Percentiles rank a stretch among this genome's conserved stretches.
Conservation (phyloP, 2,329 filamentous ascomycete genomes). For the Aspergillus brasiliensis region DNA sequence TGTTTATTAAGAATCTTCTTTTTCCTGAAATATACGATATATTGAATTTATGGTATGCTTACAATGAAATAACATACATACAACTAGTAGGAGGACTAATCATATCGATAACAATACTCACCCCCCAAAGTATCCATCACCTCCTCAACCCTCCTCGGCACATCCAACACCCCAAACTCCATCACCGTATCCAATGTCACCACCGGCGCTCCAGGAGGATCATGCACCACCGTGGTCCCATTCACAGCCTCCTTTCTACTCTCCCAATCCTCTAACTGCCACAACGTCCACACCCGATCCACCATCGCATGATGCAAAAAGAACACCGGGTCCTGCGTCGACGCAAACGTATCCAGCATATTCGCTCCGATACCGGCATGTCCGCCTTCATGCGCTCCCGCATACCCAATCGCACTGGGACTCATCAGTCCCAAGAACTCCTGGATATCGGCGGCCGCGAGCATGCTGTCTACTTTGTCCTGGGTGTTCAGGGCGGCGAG, state of each 20-base stretch:
- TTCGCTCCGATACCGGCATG: constrained; percentile 10
- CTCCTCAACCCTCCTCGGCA: constrained; percentile 4
- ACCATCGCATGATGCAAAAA: constrained; percentile 18
- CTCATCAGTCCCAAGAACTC: constrained; percentile 12
- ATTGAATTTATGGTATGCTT: too few species aligned
- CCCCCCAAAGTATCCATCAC: constrained; percentile 9
- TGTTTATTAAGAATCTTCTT: too few species aligned
- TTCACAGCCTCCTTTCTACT: constrained; percentile 10
- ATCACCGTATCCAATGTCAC: constrained; percentile 12
- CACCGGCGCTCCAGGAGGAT: constrained; percentile 5
- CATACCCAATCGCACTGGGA: background rate
- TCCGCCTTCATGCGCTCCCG: constrained; percentile 11
- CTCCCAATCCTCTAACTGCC: constrained; percentile 9
- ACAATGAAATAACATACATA: background rate
- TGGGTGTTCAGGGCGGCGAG: constrained; percentile 6
- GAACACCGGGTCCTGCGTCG: constrained; percentile 16
- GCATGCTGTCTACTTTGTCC: background rate
- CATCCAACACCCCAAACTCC: constrained; percentile 12
- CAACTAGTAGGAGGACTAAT: background rate
- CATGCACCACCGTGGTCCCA: constrained; percentile 12
- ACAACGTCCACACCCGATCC: constrained; percentile 16
- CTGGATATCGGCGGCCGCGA: background rate
- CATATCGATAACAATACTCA: constrained; percentile 14
- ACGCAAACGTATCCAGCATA: constrained; percentile 16
- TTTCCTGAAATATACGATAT: too few species aligned